Evolutionary conservation across 495 filamentous ascomycete genomes (phyloP), one percentile per base, ranked within the genome.

Genomic region (Penicillium macrosclerotiorum): DNA sequence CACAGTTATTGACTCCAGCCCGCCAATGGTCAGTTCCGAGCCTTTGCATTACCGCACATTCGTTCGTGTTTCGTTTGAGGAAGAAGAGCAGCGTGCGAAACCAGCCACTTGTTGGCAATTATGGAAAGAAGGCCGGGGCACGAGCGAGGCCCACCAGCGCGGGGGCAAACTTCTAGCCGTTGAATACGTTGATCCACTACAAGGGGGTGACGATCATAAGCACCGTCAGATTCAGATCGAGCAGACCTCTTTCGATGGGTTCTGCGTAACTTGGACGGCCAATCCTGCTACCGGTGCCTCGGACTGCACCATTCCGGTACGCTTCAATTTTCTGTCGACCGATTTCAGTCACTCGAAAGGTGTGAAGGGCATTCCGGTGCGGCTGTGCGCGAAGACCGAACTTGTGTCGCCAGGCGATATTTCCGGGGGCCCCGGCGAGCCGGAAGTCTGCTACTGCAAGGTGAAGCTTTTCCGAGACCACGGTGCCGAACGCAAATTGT

Each of bases 281-380:
- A 77, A 80, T 22, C 52, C 77, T 18, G 78, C 77, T 39, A 60
- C 63, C 8, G 79, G 77, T 0, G 56, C 69, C 1, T 71, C 84
- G 4, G 86, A 94, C 43, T 90, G 86, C 63, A 83, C 77, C 23
- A 79, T 96, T 37, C 81, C 88, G 16, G 86, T 96, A 8, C 86
- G 90, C 37, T 96, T 95, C 76, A 96, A 96, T 66, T 96, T 96
- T 57, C 76, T 96, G 0, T 96, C 91, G 0, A 96, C 92, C 17
- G 91, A 96, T 60, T 96, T 96, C 63, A 96, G 89, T 64, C 91
- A 94, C 56, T 95, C 91, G 8, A 96, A 96, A 55, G 92, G 91
- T 31, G 90, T 96, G 18, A 96, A 96, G 65, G 91, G 91, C 14
- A 93, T 94, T 43, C 88, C 91, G 0, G 91, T 96, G 17, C 73